Conservation (phyloP, 768 basidiomycete genomes). For the Amanita subjunquillea region DNA sequence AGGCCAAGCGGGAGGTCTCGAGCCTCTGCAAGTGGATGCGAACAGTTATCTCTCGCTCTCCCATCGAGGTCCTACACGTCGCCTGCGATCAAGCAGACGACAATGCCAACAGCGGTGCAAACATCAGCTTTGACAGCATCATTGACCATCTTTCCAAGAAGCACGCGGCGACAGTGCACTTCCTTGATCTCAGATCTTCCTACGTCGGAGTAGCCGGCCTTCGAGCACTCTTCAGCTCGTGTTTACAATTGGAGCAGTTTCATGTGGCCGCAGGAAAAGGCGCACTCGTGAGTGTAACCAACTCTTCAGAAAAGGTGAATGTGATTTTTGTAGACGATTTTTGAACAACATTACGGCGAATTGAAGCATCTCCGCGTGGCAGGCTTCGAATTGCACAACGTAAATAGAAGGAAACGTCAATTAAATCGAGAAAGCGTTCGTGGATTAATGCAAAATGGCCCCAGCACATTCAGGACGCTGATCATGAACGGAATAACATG, state of each 20-base stretch:
- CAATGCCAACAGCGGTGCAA: constrained; percentile 5
- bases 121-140: constrained; percentile 23
- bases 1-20: constrained; percentile 14
- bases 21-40: constrained; percentile 32
- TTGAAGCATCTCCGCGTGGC: constrained; percentile 21
- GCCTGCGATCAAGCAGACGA: constrained; percentile 17
- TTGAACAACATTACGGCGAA: constrained; percentile 8
- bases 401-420: constrained; percentile 13
- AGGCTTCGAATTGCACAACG: constrained; percentile 22
- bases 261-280: constrained; percentile 18
- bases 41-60: constrained; percentile 22
- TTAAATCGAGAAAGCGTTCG: constrained; percentile 14
- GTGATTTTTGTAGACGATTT: constrained; percentile 15
- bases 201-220: constrained; percentile 21
- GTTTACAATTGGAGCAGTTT: constrained; percentile 26
- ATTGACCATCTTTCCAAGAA: constrained; percentile 25
- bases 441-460: constrained; percentile 16
- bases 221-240: constrained; percentile 18
- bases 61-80: constrained; percentile 22
- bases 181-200: constrained; percentile 20
- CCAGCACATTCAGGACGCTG: constrained; percentile 18
- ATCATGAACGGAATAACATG: constrained; percentile 21
- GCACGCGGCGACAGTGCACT: constrained; percentile 21
- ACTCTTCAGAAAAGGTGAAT: background rate
- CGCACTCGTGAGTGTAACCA: constrained; percentile 19